Evolutionary conservation across 306 rosid genomes (phyloP).

Genomic region (Casuarina equisetifolia): DNA sequence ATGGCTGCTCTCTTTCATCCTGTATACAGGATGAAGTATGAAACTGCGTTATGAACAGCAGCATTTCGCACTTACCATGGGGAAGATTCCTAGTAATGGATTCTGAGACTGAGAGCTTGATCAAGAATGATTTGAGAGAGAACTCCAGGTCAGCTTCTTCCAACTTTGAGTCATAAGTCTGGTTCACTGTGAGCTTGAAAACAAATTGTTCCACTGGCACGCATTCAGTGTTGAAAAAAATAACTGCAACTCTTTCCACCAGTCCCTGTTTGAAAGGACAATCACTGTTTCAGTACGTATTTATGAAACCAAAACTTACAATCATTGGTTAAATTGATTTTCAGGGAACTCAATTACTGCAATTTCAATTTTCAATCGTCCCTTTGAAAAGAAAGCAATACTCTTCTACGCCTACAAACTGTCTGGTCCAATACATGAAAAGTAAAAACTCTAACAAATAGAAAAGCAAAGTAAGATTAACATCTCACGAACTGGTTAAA

Average conservation of each 20-base stretch:
- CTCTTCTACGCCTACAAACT: no score
- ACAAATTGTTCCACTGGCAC: conserved; percentile 68
- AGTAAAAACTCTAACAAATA: not conserved
- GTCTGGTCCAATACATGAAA: not conserved
- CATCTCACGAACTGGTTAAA: not conserved
- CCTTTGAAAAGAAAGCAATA: no score
- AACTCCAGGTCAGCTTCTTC: conserved; percentile 66
- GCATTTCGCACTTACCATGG: conserved; percentile 39
- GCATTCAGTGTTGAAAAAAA: conserved; percentile 51
- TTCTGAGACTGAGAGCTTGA: conserved; percentile 71
- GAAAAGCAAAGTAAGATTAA: not conserved
- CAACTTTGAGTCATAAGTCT: conserved; percentile 50
- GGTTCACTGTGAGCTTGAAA: conserved; percentile 69
- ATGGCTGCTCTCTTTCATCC: not conserved
- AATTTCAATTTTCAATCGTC: no score
- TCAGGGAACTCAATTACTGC: not conserved
- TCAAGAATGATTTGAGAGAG: conserved; percentile 78
- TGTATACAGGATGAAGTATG: not conserved
- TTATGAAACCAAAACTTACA: not conserved
- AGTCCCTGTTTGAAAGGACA: conserved; percentile 52
- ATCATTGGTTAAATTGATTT: not conserved
- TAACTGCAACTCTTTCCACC: conserved; percentile 81
- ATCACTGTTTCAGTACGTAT: not conserved
- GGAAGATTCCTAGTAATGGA: conserved; percentile 67
- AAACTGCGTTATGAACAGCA: not conserved